Evolutionary conservation across 1,284 basidiomycete genomes (phyloP).

Genomic region (Cutaneotrichosporon sp.): DNA sequence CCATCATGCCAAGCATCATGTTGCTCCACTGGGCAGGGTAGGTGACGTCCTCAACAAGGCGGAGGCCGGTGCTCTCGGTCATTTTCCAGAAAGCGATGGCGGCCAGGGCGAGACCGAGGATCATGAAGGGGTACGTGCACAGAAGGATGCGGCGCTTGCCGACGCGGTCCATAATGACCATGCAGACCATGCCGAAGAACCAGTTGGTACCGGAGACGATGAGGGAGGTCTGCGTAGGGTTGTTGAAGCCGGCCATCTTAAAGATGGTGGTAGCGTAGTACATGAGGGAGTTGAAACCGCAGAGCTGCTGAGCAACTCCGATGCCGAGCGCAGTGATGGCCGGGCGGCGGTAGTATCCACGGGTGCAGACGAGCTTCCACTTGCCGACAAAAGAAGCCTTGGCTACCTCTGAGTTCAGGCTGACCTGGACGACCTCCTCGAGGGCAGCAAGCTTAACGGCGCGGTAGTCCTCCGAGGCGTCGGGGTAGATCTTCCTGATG

Average conservation of each 20-base stretch:
- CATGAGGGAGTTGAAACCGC: slow-evolving; percentile 48
- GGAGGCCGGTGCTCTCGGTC: slow-evolving; percentile 61
- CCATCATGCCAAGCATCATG: slow-evolving; percentile 50
- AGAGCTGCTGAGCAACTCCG: slow-evolving; percentile 55
- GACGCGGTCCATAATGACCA: slow-evolving; percentile 41
- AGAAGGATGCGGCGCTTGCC: slow-evolving; percentile 41
- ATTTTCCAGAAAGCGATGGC: slow-evolving; percentile 44
- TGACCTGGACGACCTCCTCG: slow-evolving; percentile 36
- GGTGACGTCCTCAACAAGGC: slow-evolving; percentile 57
- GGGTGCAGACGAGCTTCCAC: slow-evolving; percentile 56
- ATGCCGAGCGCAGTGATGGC: slow-evolving; percentile 55
- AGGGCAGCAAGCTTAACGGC: slow-evolving; percentile 43
- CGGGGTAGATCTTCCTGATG: slow-evolving; percentile 31
- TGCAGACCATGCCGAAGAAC: slow-evolving; percentile 39
- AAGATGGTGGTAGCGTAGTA: slow-evolving; percentile 47
- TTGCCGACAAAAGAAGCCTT: slow-evolving; percentile 53
- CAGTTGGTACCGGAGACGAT: slow-evolving; percentile 29
- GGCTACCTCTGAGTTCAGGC: slow-evolving; percentile 17
- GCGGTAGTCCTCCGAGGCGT: slow-evolving; percentile 37
- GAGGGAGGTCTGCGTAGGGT: slow-evolving; percentile 38
- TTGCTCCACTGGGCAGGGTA: slow-evolving; percentile 67
- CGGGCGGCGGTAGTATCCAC: slow-evolving; percentile 63
- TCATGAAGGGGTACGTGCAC: slow-evolving; percentile 37
- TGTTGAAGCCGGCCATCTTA: slow-evolving; percentile 34
- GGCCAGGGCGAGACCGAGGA: slow-evolving; percentile 39